Evolutionary conservation across 176 grass and related monocot species (phyloP).

Genomic region (Triticum turgidum): DNA sequence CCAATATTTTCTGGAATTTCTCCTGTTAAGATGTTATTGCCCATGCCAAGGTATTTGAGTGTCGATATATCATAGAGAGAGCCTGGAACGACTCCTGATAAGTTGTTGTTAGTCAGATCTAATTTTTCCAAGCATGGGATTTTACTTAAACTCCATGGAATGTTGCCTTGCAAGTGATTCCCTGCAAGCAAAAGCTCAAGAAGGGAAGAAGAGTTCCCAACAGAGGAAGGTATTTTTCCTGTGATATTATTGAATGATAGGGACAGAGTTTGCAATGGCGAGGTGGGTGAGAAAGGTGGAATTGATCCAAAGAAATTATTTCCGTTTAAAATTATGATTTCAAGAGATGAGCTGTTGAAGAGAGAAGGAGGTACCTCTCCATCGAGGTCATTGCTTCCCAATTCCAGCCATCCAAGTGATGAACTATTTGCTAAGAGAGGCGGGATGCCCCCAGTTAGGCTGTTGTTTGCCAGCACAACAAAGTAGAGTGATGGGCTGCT

Average conservation of each 20-base stretch:
- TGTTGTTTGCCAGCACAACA: conserved; percentile 31
- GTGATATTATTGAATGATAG: conserved; percentile 23
- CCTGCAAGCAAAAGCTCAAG: conserved; percentile 4
- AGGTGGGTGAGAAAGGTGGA: background rate
- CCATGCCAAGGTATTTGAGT: background rate
- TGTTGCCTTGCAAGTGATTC: background rate
- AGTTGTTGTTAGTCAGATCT: background rate
- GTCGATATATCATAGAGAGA: conserved; percentile 39
- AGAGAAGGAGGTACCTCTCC: conserved; percentile 21
- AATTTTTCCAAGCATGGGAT: background rate
- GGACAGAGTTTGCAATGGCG: background rate
- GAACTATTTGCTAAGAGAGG: background rate
- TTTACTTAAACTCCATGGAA: background rate
- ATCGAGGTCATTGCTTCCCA: conserved; percentile 19
- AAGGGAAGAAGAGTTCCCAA: conserved; percentile 36
- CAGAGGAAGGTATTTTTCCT: conserved; percentile 28
- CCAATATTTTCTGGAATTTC: conserved; percentile 15
- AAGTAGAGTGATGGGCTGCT: background rate
- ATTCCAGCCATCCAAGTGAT: background rate
- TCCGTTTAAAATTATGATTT: background rate
- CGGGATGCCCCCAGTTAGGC: conserved; percentile 27
- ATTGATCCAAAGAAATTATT: conserved; percentile 18
- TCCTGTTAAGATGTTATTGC: background rate
- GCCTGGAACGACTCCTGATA: background rate
- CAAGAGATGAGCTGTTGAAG: conserved; percentile 10